Base-by-base conservation (phyloP, 495 filamentous ascomycete species). In the Sordaria brevicollis region DNA sequence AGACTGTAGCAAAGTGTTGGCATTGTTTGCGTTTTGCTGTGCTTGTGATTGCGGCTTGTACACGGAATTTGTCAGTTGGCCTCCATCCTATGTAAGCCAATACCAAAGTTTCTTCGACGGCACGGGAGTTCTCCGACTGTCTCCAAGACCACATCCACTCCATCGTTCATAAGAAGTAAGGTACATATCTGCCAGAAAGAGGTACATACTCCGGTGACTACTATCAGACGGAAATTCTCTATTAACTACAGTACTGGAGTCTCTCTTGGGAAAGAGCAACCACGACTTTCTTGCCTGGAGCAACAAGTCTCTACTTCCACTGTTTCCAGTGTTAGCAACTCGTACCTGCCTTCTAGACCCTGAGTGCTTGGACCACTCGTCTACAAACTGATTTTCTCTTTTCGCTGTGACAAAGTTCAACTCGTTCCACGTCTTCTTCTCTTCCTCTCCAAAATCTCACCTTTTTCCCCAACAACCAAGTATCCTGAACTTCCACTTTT, bases 401-500 rank as follows among this genome's bases (percentile, higher is more conserved):
- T 57, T 17, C 17, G 49, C 11, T 25, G 49, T 57, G 49, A 57
- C 49, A 15, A 57, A 57, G 21, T 25, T 57, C 5, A 57, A 29
- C 49, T 5, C 7, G 49, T 57, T 31, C 21, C 21, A 57, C 49
- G 21, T 31, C 21, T 31, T 57, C 49, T 54, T 54, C 43, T 49
- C 25, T 11, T 43, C 19, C 11, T 13, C 29, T 25, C 29, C 49
- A 57, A 57, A 21, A 8, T 3, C 11, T 57, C 49, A 31, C 7
- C 49, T 17, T 15, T 54, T 57, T 57, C 25, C n/a, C 11, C 49
- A 57, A 57, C 49, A 31, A 57, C 49, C 49, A 29, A 54, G 49
- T 25, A 31, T 57, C 21, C 21, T 8, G 49, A 57, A 57, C 49
- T 57, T 57, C 11, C 49, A 57, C 21, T 75, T 76, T 71, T 68